Evolutionary conservation across 2,329 filamentous ascomycete species (phyloP).

Genomic region (Neonectria faginata): DNA sequence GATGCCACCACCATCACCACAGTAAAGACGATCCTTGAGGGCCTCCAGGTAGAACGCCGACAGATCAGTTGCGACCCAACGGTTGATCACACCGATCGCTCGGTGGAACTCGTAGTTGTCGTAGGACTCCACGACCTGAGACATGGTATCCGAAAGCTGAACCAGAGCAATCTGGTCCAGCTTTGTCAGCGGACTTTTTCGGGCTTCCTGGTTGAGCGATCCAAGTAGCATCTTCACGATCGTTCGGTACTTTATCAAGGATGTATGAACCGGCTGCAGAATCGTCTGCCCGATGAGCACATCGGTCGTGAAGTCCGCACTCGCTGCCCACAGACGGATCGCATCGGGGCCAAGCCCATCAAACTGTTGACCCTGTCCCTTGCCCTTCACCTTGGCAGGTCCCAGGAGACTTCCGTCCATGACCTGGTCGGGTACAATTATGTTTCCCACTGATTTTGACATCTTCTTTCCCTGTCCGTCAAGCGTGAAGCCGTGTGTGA

Average conservation of each 20-base stretch:
- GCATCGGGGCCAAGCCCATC: conserved; percentile 88
- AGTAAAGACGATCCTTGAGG: conserved; percentile 92
- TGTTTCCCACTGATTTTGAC: conserved; percentile 97
- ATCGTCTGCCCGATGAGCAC: conserved; percentile 84
- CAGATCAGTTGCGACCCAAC: conserved; percentile 84
- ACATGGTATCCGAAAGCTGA: conserved; percentile 76
- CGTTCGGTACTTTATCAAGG: conserved; percentile 86
- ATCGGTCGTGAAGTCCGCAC: conserved; percentile 91
- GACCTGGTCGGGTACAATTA: conserved; percentile 82
- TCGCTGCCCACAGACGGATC: conserved; percentile 89
- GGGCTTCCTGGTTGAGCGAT: conserved; percentile 69
- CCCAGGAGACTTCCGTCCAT: conserved; percentile 85
- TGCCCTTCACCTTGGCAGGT: conserved; percentile 71
- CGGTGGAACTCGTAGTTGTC: conserved; percentile 84
- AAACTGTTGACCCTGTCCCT: conserved; percentile 57
- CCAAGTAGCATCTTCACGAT: conserved; percentile 93
- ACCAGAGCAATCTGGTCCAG: conserved; percentile 81
- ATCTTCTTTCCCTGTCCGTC: conserved; percentile 95
- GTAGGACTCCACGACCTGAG: conserved; percentile 73
- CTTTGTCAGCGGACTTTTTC: conserved; percentile 63
- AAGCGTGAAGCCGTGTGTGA: conserved; percentile 95
- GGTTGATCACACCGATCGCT: conserved; percentile 78
- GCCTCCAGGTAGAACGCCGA: conserved; percentile 96
- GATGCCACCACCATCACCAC: conserved; percentile 75
- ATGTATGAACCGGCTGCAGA: conserved; percentile 79